phyloP scores from a whole-genome alignment of 805 yeast genomes.

The Schizosaccharomyces japonicus region DNA sequence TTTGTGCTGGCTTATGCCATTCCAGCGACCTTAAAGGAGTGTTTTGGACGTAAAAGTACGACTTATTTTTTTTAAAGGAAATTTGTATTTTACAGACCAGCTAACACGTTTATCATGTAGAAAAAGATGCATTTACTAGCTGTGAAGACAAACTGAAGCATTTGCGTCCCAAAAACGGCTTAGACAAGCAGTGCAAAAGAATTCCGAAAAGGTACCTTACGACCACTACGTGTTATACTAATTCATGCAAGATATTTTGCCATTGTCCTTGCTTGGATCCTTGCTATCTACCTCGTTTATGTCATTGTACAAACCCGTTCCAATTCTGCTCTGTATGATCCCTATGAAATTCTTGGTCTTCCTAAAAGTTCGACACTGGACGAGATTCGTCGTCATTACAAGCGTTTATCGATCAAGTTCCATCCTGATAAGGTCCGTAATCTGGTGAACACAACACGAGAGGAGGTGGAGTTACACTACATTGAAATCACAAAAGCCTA shows the following conservation, averaged over 20 bases:
- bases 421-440: constrained; percentile 83
- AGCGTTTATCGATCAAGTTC: constrained; percentile 63
- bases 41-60: too few species aligned
- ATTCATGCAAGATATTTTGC: not conserved
- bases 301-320: not conserved
- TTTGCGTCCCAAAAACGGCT: too few species aligned
- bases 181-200: too few species aligned
- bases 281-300: not conserved
- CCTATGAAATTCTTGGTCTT: constrained; percentile 65
- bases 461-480: constrained; percentile 50
- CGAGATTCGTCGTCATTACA: constrained; percentile 58
- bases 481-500: constrained; percentile 77
- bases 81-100: too few species aligned
- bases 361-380: constrained; percentile 41
- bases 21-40: not conserved
- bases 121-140: too few species aligned
- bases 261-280: not conserved
- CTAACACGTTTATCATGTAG: too few species aligned
- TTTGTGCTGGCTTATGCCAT: not conserved
- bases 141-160: too few species aligned
- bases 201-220: too few species aligned
- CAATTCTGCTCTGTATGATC: constrained; percentile 37
- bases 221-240: too few species aligned
- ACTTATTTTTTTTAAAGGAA: too few species aligned
- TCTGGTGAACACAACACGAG: constrained; percentile 28